Evolutionary conservation across 148 eudicot species (phyloP), one percentile per base, ranked within the genome.

Genomic region (Diospyros kaki): DNA sequence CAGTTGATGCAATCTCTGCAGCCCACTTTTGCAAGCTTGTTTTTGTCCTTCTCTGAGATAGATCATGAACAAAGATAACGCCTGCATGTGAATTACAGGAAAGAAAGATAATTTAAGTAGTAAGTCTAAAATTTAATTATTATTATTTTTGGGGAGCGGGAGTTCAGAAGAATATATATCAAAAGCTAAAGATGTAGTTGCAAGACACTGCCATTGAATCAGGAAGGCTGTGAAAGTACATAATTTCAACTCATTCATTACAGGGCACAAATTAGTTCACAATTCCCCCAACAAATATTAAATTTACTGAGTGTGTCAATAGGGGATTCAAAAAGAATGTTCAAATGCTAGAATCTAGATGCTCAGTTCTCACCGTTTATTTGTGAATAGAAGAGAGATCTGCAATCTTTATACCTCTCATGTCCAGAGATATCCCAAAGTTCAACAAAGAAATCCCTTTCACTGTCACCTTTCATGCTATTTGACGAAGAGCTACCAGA

Each of bases 351-450:
- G 38, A 73, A 76, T 51, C 51, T 43, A 64, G 28, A 52, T 38
- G 5, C 44, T 64, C 59, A 64, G 40, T 58, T 42, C 86, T 80
- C 70, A 93, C 98, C 98, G 67, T 93, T 93, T 64, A 93, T 87
- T 75, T 93, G 93, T 10, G 95, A 87, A 79, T 94, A 94, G 76
- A 94, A 94, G 58, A 92, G 87, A 78, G 97, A 90, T 45, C 98
- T 93, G 69, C 98, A 92, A 74, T 90, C 97, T 83, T 90, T 90
- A 79, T 94, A 94, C 8, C 97, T 89, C 9, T 94, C 98, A 83
- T 94, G 98, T 60, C 98, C 98, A 50, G 97, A 90, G 50, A 94
- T 84, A 85, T 94, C 98, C 98, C 97, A 91, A 14, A 94, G 87
- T 77, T 94, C 98, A 73, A 94, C 77, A 76, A 94, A 94, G 76